Conservation (phyloP, 73 alveolate species). For the Symbiodinium natans region DNA sequence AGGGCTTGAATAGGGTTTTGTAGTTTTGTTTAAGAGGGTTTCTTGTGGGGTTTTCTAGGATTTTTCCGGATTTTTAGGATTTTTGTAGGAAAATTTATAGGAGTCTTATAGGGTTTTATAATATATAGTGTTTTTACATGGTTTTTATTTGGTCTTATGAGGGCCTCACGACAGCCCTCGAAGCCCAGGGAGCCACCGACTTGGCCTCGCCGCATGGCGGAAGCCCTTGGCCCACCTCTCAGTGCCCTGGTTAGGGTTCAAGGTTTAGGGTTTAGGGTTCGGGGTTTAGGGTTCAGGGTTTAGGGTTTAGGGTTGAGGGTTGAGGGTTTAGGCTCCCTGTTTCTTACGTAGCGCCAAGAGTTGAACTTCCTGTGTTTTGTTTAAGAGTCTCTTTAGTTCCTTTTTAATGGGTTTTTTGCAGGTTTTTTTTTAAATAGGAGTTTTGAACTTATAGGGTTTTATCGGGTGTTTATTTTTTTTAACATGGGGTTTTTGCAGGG, state of each 20-base stretch:
- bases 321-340: too few species aligned
- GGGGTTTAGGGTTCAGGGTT: neutral
- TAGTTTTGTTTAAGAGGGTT: too few species aligned
- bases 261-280: too few species aligned
- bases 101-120: too few species aligned
- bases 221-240: neutral
- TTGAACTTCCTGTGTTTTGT: neutral
- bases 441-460: neutral
- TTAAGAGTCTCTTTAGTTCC: neutral
- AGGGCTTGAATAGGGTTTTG: too few species aligned
- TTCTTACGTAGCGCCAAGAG: too few species aligned
- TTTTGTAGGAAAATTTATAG: too few species aligned
- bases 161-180: neutral
- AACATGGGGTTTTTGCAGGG: too few species aligned
- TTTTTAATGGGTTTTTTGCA: neutral
- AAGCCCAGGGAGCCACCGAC: neutral
- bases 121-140: too few species aligned
- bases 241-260: neutral
- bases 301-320: neutral
- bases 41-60: too few species aligned
- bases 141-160: too few species aligned
- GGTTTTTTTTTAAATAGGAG: neutral
- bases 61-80: too few species aligned
- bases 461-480: neutral
- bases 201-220: neutral